Evolutionary conservation across 164 flowering plant genomes (phyloP).

Genomic region (Stephania cephalantha): DNA sequence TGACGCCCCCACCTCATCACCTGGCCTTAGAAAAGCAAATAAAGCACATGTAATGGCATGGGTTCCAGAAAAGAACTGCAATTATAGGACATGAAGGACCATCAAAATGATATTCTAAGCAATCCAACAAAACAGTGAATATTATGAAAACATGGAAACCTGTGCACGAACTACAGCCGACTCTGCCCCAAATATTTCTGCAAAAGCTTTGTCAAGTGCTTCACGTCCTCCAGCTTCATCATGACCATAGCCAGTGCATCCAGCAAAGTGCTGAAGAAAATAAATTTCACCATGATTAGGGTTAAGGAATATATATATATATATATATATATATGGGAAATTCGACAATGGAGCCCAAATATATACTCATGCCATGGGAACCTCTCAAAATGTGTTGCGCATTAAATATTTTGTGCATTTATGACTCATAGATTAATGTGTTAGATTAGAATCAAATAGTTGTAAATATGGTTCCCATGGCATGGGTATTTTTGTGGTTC

Average conservation of each 20-base stretch:
- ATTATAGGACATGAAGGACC: neutral
- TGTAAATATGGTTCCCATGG: too few species aligned
- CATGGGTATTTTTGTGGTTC: too few species aligned
- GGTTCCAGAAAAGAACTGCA: constrained; percentile 90
- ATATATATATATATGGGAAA: too few species aligned
- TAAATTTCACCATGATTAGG: neutral
- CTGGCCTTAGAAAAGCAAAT: constrained; percentile 78
- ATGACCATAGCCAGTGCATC: constrained; percentile 92
- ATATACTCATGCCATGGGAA: too few species aligned
- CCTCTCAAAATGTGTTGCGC: too few species aligned
- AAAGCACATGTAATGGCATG: constrained; percentile 95
- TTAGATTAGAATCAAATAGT: too few species aligned
- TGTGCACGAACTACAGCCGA: constrained; percentile 84
- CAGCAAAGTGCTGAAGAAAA: constrained; percentile 64
- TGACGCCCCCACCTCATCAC: constrained; percentile 66
- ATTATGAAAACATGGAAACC: constrained; percentile 27
- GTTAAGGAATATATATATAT: neutral
- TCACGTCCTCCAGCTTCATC: constrained; percentile 95
- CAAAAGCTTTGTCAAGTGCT: constrained; percentile 79
- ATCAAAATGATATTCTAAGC: neutral
- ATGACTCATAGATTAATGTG: too few species aligned
- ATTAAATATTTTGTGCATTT: too few species aligned
- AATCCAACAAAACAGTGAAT: neutral
- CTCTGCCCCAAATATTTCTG: constrained; percentile 85
- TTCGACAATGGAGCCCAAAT: too few species aligned